Evolutionary conservation across 768 basidiomycete species (phyloP).

Genomic region (Xerocomellus dryophilus): DNA sequence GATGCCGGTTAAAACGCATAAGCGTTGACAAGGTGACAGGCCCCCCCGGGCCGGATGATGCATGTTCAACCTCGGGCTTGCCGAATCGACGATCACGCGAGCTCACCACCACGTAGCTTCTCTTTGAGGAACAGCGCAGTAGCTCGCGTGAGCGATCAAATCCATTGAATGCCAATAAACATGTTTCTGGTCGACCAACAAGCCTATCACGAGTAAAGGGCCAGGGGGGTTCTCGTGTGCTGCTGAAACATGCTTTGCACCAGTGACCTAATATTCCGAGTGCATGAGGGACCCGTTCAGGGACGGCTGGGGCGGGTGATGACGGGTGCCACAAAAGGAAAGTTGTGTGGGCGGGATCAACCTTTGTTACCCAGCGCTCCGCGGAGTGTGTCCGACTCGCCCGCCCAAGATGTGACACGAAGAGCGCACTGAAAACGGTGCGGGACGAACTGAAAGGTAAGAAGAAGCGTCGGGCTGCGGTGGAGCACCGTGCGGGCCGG

Average conservation of each 20-base stretch:
- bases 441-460: neutral
- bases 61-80: neutral
- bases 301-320: conserved; percentile 19
- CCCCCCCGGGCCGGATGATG: neutral
- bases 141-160: neutral
- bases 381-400: conserved; percentile 11
- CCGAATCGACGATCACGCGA: conserved; percentile 6
- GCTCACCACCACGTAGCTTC: neutral
- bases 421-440: neutral
- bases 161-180: neutral
- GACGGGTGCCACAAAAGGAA: conserved; percentile 15
- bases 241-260: conserved; percentile 16
- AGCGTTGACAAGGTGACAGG: conserved; percentile 5
- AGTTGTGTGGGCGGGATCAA: conserved; percentile 9
- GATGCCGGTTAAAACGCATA: neutral
- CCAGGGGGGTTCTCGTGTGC: neutral
- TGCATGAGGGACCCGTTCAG: conserved; percentile 24
- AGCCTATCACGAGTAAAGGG: neutral
- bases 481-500: neutral
- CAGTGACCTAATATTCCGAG: neutral
- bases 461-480: conserved; percentile 2
- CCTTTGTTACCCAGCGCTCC: conserved; percentile 13
- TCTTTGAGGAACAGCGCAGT: neutral
- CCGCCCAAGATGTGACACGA: neutral
- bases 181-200: neutral